These are phyloP conservation scores for Pholiota molesta DNA, from an alignment of 768 basidiomycete species.

Conservation along the genomic window DNA sequence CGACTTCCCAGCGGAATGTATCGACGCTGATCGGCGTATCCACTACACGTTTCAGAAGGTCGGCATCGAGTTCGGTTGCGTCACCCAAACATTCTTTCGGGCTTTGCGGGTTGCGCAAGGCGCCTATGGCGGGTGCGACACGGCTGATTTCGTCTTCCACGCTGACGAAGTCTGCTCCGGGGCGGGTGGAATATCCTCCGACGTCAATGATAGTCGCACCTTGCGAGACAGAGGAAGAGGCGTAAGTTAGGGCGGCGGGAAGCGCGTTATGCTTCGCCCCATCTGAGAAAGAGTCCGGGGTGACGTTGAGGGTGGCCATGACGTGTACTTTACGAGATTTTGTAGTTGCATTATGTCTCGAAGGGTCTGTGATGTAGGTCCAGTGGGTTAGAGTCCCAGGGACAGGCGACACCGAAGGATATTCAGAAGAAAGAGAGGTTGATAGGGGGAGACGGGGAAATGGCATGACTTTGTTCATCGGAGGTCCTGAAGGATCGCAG, in stretches of 20 bases:
- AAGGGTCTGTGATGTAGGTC: constrained; percentile 32
- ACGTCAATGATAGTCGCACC: constrained; percentile 87
- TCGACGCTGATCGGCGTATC: constrained; percentile 75
- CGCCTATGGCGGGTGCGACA: constrained; percentile 63
- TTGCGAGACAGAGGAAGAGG: constrained; percentile 44
- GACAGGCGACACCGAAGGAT: constrained; percentile 28
- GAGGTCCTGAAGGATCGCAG: constrained; percentile 33
- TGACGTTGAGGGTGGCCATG: constrained; percentile 93
- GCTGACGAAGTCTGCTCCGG: constrained; percentile 69
- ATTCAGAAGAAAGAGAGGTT: constrained; percentile 5
- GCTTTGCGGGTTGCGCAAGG: constrained; percentile 41
- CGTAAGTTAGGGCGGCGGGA: constrained; percentile 57
- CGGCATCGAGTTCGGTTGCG: constrained; percentile 18
- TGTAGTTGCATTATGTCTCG: neutral
- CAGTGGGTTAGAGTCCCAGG: constrained; percentile 55
- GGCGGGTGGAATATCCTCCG: constrained; percentile 93
- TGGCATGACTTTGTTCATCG: constrained; percentile 75
- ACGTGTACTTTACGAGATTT: constrained; percentile 53
- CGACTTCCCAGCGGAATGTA: constrained; percentile 86
- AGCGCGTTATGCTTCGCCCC: constrained; percentile 62
- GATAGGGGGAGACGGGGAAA: constrained; percentile 61
- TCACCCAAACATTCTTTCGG: neutral
- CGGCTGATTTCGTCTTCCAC: constrained; percentile 71
- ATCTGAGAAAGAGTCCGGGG: constrained; percentile 97
- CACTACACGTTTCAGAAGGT: constrained; percentile 16